Evolutionary conservation across 129 eudicot genomes (phyloP).

Genomic region (Flaveria trinervia): DNA sequence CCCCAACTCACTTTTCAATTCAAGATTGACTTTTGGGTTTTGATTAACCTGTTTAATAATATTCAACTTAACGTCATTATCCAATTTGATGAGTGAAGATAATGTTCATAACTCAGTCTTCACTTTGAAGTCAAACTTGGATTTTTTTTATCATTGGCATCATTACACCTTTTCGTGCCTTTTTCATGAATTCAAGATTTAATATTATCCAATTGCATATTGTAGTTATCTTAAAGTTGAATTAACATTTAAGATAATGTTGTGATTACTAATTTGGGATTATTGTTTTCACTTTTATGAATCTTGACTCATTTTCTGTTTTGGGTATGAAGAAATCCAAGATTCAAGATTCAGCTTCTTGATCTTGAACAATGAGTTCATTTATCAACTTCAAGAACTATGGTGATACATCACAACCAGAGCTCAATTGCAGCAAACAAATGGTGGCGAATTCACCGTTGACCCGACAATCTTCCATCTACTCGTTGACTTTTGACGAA

Average conservation of each 20-base stretch:
- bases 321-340: slow-evolving; percentile 32
- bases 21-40: slow-evolving; percentile 23
- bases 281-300: slow-evolving; percentile 19
- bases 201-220: slow-evolving; percentile 17
- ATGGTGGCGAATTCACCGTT: slow-evolving; percentile 44
- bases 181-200: slow-evolving; percentile 11
- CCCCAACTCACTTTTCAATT: neutral
- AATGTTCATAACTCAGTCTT: slow-evolving; percentile 27
- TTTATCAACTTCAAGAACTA: slow-evolving; percentile 66
- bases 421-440: slow-evolving; percentile 44
- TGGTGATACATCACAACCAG: slow-evolving; percentile 53
- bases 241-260: neutral
- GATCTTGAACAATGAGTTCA: slow-evolving; percentile 51
- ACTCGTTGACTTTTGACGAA: slow-evolving; percentile 79
- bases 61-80: slow-evolving; percentile 22
- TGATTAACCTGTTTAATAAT: slow-evolving; percentile 6
- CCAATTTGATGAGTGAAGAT: slow-evolving; percentile 28
- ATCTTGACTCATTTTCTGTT: slow-evolving; percentile 14
- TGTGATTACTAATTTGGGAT: slow-evolving; percentile 9
- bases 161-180: slow-evolving; percentile 7
- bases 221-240: slow-evolving; percentile 20
- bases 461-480: slow-evolving; percentile 69
- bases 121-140: slow-evolving; percentile 39
- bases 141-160: slow-evolving; percentile 25
- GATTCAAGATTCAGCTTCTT: neutral